Evolutionary conservation across 1,139 yeast genomes (phyloP).

Genomic region (Hemisphaericaspora xylanilytica): DNA sequence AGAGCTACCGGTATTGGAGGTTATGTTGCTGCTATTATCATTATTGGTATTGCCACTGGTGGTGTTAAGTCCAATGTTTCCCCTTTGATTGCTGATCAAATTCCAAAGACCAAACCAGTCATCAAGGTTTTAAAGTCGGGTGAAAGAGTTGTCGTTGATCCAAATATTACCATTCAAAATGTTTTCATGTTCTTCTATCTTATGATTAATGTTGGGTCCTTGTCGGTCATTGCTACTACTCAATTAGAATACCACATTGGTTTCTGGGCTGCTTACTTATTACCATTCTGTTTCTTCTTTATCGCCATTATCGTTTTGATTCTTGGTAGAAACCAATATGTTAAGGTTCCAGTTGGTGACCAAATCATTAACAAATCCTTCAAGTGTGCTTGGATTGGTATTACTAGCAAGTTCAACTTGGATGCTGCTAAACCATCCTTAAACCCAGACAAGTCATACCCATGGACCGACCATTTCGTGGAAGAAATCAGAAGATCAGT

Average conservation of each 20-base stretch:
- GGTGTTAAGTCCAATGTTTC: slow-evolving; percentile 77
- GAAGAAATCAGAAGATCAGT: slow-evolving; percentile 59
- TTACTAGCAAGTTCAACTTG: slow-evolving; percentile 48
- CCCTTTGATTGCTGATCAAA: slow-evolving; percentile 76
- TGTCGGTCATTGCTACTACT: slow-evolving; percentile 41
- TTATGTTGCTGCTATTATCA: slow-evolving; percentile 57
- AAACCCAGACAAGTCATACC: slow-evolving; percentile 40
- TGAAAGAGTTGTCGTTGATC: slow-evolving; percentile 37
- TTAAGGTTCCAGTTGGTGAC: slow-evolving; percentile 60
- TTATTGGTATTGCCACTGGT: slow-evolving; percentile 77
- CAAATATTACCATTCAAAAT: slow-evolving; percentile 38
- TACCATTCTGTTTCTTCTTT: slow-evolving; percentile 66
- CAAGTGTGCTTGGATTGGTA: slow-evolving; percentile 43
- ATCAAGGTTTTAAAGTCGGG: slow-evolving; percentile 34
- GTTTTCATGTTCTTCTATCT: slow-evolving; percentile 43
- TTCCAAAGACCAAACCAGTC: slow-evolving; percentile 37
- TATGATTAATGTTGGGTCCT: slow-evolving; percentile 40
- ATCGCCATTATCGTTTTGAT: slow-evolving; percentile 54
- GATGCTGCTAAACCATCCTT: slow-evolving; percentile 55
- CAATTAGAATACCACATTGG: slow-evolving; percentile 34
- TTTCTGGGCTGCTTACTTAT: slow-evolving; percentile 44
- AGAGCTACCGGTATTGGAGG: slow-evolving; percentile 48
- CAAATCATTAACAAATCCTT: slow-evolving; percentile 58
- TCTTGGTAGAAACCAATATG: slow-evolving; percentile 54
- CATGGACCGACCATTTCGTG: slow-evolving; percentile 59